Evolutionary conservation across 345 rosid species (phyloP), one percentile per base, ranked within the genome.

Genomic region (Arabis hirsuta): DNA sequence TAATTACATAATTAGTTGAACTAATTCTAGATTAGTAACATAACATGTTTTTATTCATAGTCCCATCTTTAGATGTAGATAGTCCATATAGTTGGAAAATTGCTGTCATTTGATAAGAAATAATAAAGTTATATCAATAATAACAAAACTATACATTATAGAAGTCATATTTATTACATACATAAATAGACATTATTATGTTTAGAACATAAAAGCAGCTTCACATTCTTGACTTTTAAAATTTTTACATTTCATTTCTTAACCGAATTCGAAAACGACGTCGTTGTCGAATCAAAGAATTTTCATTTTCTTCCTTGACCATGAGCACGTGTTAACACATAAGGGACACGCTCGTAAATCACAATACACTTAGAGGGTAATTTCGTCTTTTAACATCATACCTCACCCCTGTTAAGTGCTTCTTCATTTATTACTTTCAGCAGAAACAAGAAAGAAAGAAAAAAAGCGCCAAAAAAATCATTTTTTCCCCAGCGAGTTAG

Each of bases 251-350:
- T 32, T 32, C 36, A 32, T 6, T 32, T 1, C 6, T 32, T 32
- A 32, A 32, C 6, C 7, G 4, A 27, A 27, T 27, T 31, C 6
- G 34, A 31, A 31, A 64, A 51, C 72, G 67, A 0, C 19, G 47
- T 64, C 76, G 72, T 43, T 48, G 55, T 56, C 56, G 48, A 60
- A 26, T 63, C n/a, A n/a, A n/a, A 75, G 5, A 66, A n/a, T 32
- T 57, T 31, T 66, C 27, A 61, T 45, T 61, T 16, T 62, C 53
- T 22, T 42, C 9, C 82, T 78, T 73, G 79, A 71, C 73, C 83
- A 78, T 57, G 77, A 81, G 84, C 92, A 87, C 90, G 96, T 85
- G 90, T 73, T 55, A 64, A 47, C 79, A 82, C 90, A 84, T 73
- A 69, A 19, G 59, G 16, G 43, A 13, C 4, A 53, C 9, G 2